These are phyloP conservation scores for Colletotrichum lindemuthianum DNA, from an alignment of 2,329 filamentous ascomycete genomes.

Conservation along the genomic window DNA sequence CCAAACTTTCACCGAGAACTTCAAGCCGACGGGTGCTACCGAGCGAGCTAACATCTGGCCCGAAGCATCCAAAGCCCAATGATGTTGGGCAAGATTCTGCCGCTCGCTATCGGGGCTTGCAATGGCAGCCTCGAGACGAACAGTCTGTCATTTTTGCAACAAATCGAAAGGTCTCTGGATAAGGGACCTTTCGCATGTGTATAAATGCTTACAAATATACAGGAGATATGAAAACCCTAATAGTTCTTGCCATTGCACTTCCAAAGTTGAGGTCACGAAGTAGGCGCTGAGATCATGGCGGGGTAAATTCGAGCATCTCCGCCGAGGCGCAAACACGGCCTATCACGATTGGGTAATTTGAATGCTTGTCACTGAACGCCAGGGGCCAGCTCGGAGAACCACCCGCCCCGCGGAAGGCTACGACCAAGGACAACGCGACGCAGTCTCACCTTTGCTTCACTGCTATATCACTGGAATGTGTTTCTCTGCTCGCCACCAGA, in stretches of 20 bases:
- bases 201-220: no score
- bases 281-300: background rate
- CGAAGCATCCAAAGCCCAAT: no score
- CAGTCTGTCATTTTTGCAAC: no score
- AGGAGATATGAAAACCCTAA: no score
- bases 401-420: slow-evolving; percentile 10
- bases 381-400: background rate
- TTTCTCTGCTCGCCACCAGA: background rate
- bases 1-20: no score
- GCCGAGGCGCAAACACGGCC: slow-evolving; percentile 1
- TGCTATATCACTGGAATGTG: background rate
- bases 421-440: background rate
- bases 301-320: slow-evolving; percentile 20
- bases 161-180: no score
- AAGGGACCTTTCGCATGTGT: no score
- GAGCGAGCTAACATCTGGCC: no score
- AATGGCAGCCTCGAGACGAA: background rate
- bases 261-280: no score
- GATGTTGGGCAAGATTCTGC: no score
- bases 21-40: no score
- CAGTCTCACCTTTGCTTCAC: background rate
- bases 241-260: no score
- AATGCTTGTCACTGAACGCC: slow-evolving; percentile 8
- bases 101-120: background rate
- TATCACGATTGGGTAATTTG: slow-evolving; percentile 18